A percentile compares a stretch with the other conserved stretches of the same genome.
Evolutionary conservation across 176 grass and related monocot species (phyloP).

Genomic region (Eleusine coracana): DNA sequence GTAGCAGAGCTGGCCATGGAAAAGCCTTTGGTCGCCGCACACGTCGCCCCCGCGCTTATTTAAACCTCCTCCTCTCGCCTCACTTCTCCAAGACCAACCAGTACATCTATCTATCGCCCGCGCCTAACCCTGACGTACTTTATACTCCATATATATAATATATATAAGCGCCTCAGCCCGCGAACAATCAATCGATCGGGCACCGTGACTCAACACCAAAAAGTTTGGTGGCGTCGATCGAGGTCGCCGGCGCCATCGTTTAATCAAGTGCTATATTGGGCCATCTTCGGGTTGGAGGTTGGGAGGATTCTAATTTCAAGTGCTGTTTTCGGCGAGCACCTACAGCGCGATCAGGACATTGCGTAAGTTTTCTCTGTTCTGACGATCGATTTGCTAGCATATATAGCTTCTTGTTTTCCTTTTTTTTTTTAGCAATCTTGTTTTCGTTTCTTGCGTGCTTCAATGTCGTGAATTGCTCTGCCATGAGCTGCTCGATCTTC

Average conservation of each 20-base stretch:
- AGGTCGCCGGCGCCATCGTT: too few species aligned
- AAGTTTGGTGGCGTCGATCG: too few species aligned
- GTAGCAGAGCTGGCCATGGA: background rate
- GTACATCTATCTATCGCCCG: background rate
- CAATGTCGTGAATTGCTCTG: background rate
- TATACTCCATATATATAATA: too few species aligned
- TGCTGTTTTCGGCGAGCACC: background rate
- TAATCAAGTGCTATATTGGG: too few species aligned
- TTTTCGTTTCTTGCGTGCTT: background rate
- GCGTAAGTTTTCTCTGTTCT: background rate
- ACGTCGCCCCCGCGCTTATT: slow-evolving; percentile 21
- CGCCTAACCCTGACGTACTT: too few species aligned
- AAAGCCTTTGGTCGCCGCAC: background rate
- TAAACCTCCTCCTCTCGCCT: background rate
- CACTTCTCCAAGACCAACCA: background rate
- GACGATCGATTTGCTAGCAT: background rate
- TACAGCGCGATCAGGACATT: background rate
- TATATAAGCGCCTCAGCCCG: background rate
- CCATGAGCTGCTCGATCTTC: background rate
- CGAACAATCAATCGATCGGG: background rate
- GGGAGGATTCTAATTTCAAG: too few species aligned
- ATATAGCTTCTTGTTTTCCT: background rate
- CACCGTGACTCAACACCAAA: too few species aligned
- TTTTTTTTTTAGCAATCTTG: too few species aligned
- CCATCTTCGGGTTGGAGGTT: background rate